These are phyloP conservation scores for Strobilomyces dryophilus DNA, from an alignment of 768 basidiomycete species.

Conservation along the genomic window DNA sequence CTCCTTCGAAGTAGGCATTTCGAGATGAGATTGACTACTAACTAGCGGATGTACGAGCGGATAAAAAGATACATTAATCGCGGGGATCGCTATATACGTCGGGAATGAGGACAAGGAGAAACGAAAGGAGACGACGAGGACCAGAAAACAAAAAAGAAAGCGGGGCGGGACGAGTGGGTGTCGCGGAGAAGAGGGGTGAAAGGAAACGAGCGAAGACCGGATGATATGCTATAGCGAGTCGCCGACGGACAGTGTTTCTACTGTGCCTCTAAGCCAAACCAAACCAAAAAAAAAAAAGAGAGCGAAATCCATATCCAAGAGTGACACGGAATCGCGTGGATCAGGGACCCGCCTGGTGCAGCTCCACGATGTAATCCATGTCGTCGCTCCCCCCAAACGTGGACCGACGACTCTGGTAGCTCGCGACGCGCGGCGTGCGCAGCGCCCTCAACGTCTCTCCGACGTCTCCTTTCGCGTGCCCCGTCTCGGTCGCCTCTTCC, in stretches of 20 bases:
- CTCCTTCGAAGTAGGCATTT: not conserved
- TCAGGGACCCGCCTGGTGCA: conserved; percentile 16
- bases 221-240: conserved; percentile 17
- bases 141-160: not conserved
- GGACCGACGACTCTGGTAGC: conserved; percentile 15
- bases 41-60: not conserved
- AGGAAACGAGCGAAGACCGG: not conserved
- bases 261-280: not conserved
- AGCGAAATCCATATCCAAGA: not conserved
- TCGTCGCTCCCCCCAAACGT: conserved; percentile 29
- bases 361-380: conserved; percentile 13
- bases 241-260: conserved; percentile 1
- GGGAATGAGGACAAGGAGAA: not conserved
- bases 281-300: conserved; percentile 1
- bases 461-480: conserved; percentile 3
- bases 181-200: conserved; percentile 5
- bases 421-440: conserved; percentile 4
- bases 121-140: too few species aligned
- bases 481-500: not conserved
- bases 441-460: conserved; percentile 11
- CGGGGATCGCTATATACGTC: conserved; percentile 8
- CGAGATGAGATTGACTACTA: not conserved
- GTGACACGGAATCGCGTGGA: not conserved
- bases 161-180: not conserved
- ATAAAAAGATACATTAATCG: conserved; percentile 20